Evolutionary conservation across 2,329 filamentous ascomycete species (phyloP).

Genomic region (Alternaria triticimaculans): DNA sequence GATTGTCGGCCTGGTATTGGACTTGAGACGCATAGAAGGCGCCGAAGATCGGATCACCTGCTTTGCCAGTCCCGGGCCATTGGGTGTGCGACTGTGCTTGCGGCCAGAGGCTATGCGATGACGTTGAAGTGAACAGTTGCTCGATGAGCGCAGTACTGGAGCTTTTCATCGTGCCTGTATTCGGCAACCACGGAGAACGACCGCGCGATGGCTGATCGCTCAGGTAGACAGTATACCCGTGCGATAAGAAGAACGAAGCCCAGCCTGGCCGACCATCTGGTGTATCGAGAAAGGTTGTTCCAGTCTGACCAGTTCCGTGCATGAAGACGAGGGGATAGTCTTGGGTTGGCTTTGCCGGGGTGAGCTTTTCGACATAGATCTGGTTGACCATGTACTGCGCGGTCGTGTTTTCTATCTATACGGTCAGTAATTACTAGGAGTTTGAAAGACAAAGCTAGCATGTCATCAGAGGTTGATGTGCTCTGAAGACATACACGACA

Average conservation of each 20-base stretch:
- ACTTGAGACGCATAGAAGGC: slow-evolving; percentile 56
- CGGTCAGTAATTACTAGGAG: background rate
- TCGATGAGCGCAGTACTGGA: slow-evolving; percentile 23
- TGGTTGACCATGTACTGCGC: slow-evolving; percentile 13
- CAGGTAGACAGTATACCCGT: slow-evolving; percentile 58
- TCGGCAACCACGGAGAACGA: slow-evolving; percentile 53
- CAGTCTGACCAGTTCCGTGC: slow-evolving; percentile 37
- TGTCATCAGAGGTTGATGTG: too few relatives aligned
- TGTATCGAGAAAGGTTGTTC: slow-evolving; percentile 51
- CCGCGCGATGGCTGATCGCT: slow-evolving; percentile 57
- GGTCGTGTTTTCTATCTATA: background rate
- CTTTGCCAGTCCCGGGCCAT: slow-evolving; percentile 48
- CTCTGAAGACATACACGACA: background rate
- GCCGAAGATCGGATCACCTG: slow-evolving; percentile 58
- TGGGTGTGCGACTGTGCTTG: slow-evolving; percentile 54
- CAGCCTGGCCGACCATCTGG: slow-evolving; percentile 58
- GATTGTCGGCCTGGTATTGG: slow-evolving; percentile 43
- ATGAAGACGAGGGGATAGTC: slow-evolving; percentile 37
- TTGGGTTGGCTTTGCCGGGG: slow-evolving; percentile 10
- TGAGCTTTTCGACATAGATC: slow-evolving; percentile 30
- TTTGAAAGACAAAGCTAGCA: background rate
- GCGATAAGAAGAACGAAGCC: slow-evolving; percentile 56
- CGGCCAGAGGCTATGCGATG: slow-evolving; percentile 50
- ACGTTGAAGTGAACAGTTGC: slow-evolving; percentile 44
- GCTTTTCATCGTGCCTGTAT: slow-evolving; percentile 26